Base-by-base conservation (phyloP, 164 flowering plant species). In the Chimonanthus praecox region DNA sequence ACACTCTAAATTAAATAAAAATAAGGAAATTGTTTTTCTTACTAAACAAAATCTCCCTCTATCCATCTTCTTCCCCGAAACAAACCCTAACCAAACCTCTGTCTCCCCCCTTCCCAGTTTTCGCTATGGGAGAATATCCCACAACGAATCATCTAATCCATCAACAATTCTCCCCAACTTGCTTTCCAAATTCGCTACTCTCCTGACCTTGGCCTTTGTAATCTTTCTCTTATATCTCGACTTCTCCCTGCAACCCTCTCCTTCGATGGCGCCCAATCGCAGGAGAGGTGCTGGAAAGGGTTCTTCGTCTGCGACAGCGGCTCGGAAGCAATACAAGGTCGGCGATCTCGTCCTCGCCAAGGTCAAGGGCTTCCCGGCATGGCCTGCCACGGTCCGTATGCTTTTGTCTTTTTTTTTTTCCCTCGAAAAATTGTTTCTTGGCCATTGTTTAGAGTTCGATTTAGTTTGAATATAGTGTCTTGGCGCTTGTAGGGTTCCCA, bases 341-440 rank as follows among this genome's bases (percentile, higher is more conserved):
- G 99, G 99, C 66, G 99, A 96, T 90, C 98, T 96, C 54, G 98
- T 96, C 33, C 97, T 96, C 4, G 99, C 99, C 2, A 96, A 96
- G 79, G 90, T 96, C 72, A 96, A 94, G 73, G 99, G 99, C 13
- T 94, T 90, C 74, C 99, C 98, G 4, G 97, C 99, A 4, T 96
- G 99, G 99, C 99, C 99, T 76, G 99, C 99, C 15, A 89, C 85
- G 80, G 99, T 96, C 84, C 54, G 94, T 75, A 3, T 54, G 11
- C 11, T 54, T 54, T 54, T 54, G 15, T 54, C 51, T 54, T 54
- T 10, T 10, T 54, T 54, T 4, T 54, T 54, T 54, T 54, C 60
- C 11, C 60, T 54, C 16, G 60, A 4, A 54, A 54, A 54, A 33
- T 1, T 33, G 33, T 33, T 33, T 33, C 33, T 33, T 33, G 33